phyloP scores from a whole-genome alignment of 2,329 filamentous ascomycete genomes.

The Cadophora gregata region DNA sequence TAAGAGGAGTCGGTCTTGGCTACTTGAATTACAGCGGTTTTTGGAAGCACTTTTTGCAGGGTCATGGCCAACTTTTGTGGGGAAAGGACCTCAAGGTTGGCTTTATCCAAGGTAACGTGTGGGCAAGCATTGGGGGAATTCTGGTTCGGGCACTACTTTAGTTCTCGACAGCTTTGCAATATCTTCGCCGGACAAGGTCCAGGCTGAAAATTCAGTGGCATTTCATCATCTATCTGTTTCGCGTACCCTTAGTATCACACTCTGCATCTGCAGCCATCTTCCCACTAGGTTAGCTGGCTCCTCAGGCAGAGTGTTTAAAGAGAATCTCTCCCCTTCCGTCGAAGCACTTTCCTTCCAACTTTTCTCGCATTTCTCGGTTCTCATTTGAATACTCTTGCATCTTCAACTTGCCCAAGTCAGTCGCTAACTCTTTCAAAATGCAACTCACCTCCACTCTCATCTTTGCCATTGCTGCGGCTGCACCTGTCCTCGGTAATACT shows the following conservation, averaged over 20 bases:
- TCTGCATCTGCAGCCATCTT: not conserved
- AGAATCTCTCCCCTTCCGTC: not conserved
- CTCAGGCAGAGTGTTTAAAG: not conserved
- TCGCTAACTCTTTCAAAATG: constrained; percentile 38
- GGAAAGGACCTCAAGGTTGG: not conserved
- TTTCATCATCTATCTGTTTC: not conserved
- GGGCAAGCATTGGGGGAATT: not conserved
- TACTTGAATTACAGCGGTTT: constrained; percentile 19
- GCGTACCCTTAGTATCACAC: not conserved
- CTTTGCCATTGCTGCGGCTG: constrained; percentile 18
- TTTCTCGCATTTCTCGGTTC: not conserved
- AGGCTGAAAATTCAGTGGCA: constrained; percentile 3
- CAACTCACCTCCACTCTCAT: constrained; percentile 40
- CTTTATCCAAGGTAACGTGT: constrained; percentile 1
- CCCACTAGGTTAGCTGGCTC: not conserved
- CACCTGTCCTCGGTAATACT: constrained; percentile 14
- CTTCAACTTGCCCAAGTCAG: constrained; percentile 23
- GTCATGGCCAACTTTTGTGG: not conserved
- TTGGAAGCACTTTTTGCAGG: constrained; percentile 1
- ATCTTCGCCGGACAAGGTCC: constrained; percentile 3
- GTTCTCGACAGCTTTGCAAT: not conserved
- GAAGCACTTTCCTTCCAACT: constrained; percentile 12
- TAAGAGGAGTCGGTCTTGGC: constrained; percentile 35
- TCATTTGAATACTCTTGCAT: constrained; percentile 11
- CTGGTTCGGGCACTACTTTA: constrained; percentile 11